Percentiles rank a stretch among this genome's conserved stretches.
Conservation (phyloP, 305 asterid species). For the Solanum aculeatissimum region DNA sequence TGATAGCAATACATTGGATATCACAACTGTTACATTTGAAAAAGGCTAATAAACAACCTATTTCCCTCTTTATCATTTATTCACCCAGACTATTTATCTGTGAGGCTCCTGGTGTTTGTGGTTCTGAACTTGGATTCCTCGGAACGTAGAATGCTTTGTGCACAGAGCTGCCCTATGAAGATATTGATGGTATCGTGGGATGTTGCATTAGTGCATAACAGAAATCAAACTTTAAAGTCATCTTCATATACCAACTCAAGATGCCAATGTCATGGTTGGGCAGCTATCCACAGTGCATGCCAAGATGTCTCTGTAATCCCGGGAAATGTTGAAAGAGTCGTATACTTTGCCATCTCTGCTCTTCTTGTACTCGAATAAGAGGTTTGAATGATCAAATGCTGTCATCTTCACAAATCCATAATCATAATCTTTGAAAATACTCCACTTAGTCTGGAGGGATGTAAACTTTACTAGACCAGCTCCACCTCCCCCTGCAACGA, state of each 20-base stretch:
- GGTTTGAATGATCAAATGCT: conserved; percentile 74
- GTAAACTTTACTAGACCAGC: conserved; percentile 64
- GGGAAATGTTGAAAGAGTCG: conserved; percentile 63
- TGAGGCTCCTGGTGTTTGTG: not conserved
- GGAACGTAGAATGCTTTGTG: not conserved
- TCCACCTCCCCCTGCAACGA: conserved; percentile 95
- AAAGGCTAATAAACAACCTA: not conserved
- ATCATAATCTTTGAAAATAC: conserved; percentile 57
- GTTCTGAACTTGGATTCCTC: not conserved
- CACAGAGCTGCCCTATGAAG: not conserved
- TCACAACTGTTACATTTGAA: not conserved
- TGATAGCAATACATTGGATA: not conserved
- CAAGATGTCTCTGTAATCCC: conserved; percentile 87
- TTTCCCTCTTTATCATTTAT: not conserved
- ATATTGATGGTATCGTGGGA: not conserved
- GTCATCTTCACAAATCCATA: conserved; percentile 80
- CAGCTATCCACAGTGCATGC: conserved; percentile 78
- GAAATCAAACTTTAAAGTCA: not conserved
- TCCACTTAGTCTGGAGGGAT: conserved; percentile 55
- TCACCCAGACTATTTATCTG: not conserved
- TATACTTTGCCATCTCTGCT: conserved; percentile 76
- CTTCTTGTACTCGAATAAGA: conserved; percentile 81
- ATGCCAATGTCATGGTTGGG: conserved; percentile 54
- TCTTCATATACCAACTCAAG: conserved; percentile 14
- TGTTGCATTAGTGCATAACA: not conserved